phyloP scores from a whole-genome alignment of 208 protist genomes.

The Lotmaria passim region DNA sequence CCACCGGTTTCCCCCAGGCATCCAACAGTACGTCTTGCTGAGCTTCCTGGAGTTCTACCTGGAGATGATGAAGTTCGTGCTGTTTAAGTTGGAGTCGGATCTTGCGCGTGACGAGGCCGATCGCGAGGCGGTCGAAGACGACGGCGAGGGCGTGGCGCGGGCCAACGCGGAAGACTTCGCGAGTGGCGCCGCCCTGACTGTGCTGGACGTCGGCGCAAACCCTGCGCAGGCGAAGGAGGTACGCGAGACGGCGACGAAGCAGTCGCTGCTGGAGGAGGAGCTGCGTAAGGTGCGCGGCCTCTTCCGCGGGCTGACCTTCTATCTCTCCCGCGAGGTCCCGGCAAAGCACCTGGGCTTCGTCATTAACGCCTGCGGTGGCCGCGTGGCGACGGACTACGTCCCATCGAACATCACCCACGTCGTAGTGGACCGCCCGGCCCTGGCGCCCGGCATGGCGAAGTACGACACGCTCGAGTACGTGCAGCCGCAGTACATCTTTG shows the following conservation, averaged over 20 bases:
- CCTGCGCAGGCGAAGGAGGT: slow-evolving; percentile 39
- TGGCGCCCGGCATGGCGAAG: slow-evolving; percentile 60
- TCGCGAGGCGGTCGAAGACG: slow-evolving; percentile 50
- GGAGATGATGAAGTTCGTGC: slow-evolving; percentile 96
- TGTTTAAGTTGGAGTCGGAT: slow-evolving; percentile 96
- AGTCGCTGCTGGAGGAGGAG: slow-evolving; percentile 60
- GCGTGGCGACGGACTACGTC: slow-evolving; percentile 76
- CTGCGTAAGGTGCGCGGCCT: slow-evolving; percentile 61
- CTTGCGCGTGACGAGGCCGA: slow-evolving; percentile 63
- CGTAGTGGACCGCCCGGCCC: slow-evolving; percentile 83
- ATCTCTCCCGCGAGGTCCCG: slow-evolving; percentile 91
- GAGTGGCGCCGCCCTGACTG: slow-evolving; percentile 27
- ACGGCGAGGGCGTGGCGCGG: slow-evolving; percentile 21
- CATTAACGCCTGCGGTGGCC: slow-evolving; percentile 87
- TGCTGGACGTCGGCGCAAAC: slow-evolving; percentile 29
- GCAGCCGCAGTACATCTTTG: slow-evolving; percentile 97
- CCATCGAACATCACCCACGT: slow-evolving; percentile 84
- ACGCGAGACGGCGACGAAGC: slow-evolving; percentile 43
- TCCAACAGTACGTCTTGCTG: slow-evolving; percentile 96
- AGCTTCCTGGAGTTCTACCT: slow-evolving; percentile 98
- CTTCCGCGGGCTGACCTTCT: slow-evolving; percentile 86
- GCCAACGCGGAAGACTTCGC: slow-evolving; percentile 39
- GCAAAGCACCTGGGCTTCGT: slow-evolving; percentile 90
- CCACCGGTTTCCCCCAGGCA: slow-evolving; percentile 93
- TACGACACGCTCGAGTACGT: slow-evolving; percentile 89